phyloP scores from a whole-genome alignment of 2,329 filamentous ascomycete species.

The Basipetospora chlamydospora region DNA sequence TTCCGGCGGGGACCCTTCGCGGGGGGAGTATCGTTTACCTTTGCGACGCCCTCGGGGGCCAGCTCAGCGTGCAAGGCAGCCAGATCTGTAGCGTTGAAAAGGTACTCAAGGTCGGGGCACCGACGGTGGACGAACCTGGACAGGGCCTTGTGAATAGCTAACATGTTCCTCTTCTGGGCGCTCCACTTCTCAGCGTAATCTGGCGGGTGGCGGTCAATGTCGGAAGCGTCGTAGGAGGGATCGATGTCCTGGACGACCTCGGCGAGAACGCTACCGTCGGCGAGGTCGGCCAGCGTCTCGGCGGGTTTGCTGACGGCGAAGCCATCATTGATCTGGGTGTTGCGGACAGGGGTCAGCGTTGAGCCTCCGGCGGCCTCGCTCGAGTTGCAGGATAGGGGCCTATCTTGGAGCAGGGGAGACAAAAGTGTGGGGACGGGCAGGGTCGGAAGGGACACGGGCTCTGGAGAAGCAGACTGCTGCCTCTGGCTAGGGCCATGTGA shows the following conservation, averaged over 20 bases:
- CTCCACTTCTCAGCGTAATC: slow-evolving; percentile 26
- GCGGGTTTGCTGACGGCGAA: slow-evolving; percentile 30
- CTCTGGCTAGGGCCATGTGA: too few relatives aligned
- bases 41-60: slow-evolving; percentile 36
- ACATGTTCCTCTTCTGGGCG: slow-evolving; percentile 35
- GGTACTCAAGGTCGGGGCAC: slow-evolving; percentile 33
- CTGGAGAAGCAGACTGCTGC: too few relatives aligned
- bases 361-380: too few relatives aligned
- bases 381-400: neutral
- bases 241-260: slow-evolving; percentile 44
- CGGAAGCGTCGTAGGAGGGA: slow-evolving; percentile 36
- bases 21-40: too few relatives aligned
- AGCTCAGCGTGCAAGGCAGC: slow-evolving; percentile 43
- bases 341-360: too few relatives aligned
- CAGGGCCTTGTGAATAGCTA: slow-evolving; percentile 38
- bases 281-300: slow-evolving; percentile 34
- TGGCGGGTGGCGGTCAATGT: slow-evolving; percentile 31
- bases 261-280: slow-evolving; percentile 39
- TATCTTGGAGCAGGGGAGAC: neutral
- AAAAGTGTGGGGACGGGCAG: neutral
- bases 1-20: slow-evolving; percentile 5
- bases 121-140: slow-evolving; percentile 40
- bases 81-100: slow-evolving; percentile 39
- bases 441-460: too few relatives aligned
- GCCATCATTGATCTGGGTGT: slow-evolving; percentile 19